A percentile compares a stretch with the other conserved stretches of the same genome.
phyloP scores from a whole-genome alignment of 306 rosid species.

The Trifolium dubium region DNA sequence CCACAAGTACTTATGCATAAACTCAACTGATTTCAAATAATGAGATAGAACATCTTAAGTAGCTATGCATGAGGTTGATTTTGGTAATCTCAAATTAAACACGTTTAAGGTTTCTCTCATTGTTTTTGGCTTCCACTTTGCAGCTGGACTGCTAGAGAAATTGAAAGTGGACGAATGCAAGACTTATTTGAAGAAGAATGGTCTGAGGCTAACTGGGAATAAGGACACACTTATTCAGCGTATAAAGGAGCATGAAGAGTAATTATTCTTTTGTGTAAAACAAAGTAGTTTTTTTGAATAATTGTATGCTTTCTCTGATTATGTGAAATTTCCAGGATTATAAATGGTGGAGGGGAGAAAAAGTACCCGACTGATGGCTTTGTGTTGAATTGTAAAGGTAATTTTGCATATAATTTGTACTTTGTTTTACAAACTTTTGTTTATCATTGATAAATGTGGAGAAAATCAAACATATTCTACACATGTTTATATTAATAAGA shows the following conservation, averaged over 20 bases:
- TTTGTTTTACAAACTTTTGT: no score
- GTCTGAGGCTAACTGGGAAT: conserved; percentile 79
- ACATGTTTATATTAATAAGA: conserved; percentile 8
- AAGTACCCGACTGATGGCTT: conserved; percentile 72
- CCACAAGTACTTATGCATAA: not conserved
- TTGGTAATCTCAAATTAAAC: not conserved
- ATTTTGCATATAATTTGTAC: not conserved
- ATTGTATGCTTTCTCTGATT: conserved; percentile 34
- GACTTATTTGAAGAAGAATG: conserved; percentile 73
- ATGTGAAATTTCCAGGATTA: conserved; percentile 59
- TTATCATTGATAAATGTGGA: no score
- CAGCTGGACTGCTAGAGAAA: conserved; percentile 64
- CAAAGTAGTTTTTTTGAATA: conserved; percentile 1
- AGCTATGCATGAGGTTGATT: not conserved
- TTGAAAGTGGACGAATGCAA: conserved; percentile 83
- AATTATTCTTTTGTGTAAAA: conserved; percentile 38
- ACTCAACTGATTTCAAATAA: not conserved
- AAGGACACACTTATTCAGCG: conserved; percentile 74
- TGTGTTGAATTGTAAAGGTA: conserved; percentile 84
- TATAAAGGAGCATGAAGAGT: conserved; percentile 75
- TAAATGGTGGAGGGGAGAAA: conserved; percentile 76
- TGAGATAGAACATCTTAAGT: not conserved
- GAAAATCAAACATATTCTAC: no score
- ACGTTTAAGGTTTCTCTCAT: conserved; percentile 19
- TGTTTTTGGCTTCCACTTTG: conserved; percentile 51